Percentiles rank a stretch among this genome's conserved stretches.
phyloP scores from a whole-genome alignment of 345 rosid species.

The Diplotaxis tenuifolia region DNA sequence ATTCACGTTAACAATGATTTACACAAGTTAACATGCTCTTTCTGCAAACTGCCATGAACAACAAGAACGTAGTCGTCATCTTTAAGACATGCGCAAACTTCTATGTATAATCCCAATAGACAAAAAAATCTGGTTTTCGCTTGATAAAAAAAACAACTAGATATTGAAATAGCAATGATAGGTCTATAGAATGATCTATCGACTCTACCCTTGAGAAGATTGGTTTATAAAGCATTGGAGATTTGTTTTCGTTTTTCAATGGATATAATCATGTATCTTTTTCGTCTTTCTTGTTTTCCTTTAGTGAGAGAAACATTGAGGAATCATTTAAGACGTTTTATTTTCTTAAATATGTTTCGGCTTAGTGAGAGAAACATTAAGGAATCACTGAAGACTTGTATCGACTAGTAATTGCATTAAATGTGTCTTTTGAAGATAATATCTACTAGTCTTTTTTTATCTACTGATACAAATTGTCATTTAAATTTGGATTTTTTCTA shows the following conservation, averaged over 20 bases:
- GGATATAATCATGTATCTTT: too few relatives aligned
- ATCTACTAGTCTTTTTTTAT: too few relatives aligned
- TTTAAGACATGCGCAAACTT: not conserved
- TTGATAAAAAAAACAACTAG: not conserved
- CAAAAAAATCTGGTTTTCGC: not conserved
- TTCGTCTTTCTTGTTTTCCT: too few relatives aligned
- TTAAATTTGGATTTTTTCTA: too few relatives aligned
- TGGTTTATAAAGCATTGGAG: too few relatives aligned
- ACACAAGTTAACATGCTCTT: not conserved
- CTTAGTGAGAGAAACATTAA: not conserved
- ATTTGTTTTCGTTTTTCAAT: too few relatives aligned
- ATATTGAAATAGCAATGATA: not conserved
- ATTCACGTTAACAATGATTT: not conserved
- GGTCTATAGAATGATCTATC: not conserved
- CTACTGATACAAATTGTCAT: too few relatives aligned
- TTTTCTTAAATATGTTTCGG: not conserved
- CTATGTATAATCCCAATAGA: not conserved
- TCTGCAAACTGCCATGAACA: not conserved
- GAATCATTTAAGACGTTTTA: too few relatives aligned
- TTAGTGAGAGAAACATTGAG: too few relatives aligned
- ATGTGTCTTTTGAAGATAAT: not conserved
- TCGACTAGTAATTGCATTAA: not conserved
- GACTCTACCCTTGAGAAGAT: too few relatives aligned
- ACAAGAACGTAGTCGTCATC: not conserved
- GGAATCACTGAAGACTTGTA: not conserved